Percentiles rank a stretch among this genome's conserved stretches.
phyloP scores from a whole-genome alignment of 345 rosid genomes.

The Camelina hispida region DNA sequence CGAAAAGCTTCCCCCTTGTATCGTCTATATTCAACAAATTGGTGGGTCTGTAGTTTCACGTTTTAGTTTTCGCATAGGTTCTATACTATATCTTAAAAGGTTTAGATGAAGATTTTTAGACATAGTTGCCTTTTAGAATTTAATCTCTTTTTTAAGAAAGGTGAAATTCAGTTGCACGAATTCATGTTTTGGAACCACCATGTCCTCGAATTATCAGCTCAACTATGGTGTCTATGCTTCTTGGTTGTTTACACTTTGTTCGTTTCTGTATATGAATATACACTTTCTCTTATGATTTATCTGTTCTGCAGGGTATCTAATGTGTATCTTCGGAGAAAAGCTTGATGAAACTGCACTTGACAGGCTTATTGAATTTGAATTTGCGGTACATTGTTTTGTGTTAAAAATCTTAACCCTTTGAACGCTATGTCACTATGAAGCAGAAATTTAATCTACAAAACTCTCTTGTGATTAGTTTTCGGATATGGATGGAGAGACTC shows the following conservation, averaged over 20 bases:
- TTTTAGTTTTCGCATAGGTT: background rate
- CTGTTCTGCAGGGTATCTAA: slow-evolving; percentile 70
- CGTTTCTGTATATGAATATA: slow-evolving; percentile 21
- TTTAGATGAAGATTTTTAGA: slow-evolving; percentile 9
- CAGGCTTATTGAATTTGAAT: slow-evolving; percentile 68
- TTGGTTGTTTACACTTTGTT: slow-evolving; percentile 23
- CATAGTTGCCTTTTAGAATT: background rate
- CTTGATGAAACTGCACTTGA: slow-evolving; percentile 61
- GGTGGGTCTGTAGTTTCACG: slow-evolving; percentile 55
- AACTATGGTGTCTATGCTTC: slow-evolving; percentile 35
- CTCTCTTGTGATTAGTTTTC: slow-evolving; percentile 60
- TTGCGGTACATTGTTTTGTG: slow-evolving; percentile 59
- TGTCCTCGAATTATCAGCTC: slow-evolving; percentile 21
- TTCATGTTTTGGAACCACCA: background rate
- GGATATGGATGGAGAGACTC: slow-evolving; percentile 71
- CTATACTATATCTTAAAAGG: background rate
- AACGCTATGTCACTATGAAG: slow-evolving; percentile 7
- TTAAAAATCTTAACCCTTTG: background rate
- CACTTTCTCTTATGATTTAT: slow-evolving; percentile 5
- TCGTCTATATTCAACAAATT: slow-evolving; percentile 85
- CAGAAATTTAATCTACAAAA: slow-evolving; percentile 2
- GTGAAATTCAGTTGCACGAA: slow-evolving; percentile 24
- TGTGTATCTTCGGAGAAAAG: slow-evolving; percentile 81
- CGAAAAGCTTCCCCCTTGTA: slow-evolving; percentile 62
- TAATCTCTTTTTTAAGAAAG: slow-evolving; percentile 1